Base-by-base conservation (phyloP, 805 yeast genomes). In the Blastobotrys mokoenaii region DNA sequence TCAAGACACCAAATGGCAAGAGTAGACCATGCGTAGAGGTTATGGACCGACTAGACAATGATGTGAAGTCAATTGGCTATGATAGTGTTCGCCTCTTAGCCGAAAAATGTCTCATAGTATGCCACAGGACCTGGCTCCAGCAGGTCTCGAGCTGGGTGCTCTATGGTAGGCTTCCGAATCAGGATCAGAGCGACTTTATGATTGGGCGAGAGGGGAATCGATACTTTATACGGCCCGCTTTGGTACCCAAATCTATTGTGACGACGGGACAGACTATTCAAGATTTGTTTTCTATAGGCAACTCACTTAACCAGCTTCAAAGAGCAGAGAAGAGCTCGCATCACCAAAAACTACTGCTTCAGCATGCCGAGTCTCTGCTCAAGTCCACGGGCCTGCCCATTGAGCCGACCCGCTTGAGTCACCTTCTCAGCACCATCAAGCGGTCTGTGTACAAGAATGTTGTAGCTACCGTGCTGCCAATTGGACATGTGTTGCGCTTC, bases 61-160 rank as follows among this genome's bases (percentile, higher is more conserved):
- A 47, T 41, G 8, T 8, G 8, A 22, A 22, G 27, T 38, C 27
- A 33, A 36, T 18, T n/a, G 51, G 49, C 15, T 50, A 44, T 34
- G 36, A 22, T 12, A 53, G 43, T 17, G 44, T 46, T 22, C 17
- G 32, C 17, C 45, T 8, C 15, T 40, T 45, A 32, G 46, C 46
- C 9, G 41, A 41, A 4, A 32, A 41, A 9, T 50, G 56, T 14
- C 14, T 54, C 8, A 31, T 36, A 3, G 47, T 47, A 9, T 48
- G 52, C 18, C 51, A 55, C 18, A 37, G 38, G n/a, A 31, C 45
- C 15, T 54, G 57, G 57, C 35, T 54, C 25, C 34, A 40, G 10
- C 55, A 50, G 27, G 35, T 54, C 9, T 29, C 47, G 36, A 16
- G 51, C 14, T 54, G 56, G 59, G 38, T 51, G 6, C 34, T 53